These are phyloP conservation scores for Ceraceosorus guamensis DNA, from an alignment of 1,284 basidiomycete species.

Conservation along the genomic window DNA sequence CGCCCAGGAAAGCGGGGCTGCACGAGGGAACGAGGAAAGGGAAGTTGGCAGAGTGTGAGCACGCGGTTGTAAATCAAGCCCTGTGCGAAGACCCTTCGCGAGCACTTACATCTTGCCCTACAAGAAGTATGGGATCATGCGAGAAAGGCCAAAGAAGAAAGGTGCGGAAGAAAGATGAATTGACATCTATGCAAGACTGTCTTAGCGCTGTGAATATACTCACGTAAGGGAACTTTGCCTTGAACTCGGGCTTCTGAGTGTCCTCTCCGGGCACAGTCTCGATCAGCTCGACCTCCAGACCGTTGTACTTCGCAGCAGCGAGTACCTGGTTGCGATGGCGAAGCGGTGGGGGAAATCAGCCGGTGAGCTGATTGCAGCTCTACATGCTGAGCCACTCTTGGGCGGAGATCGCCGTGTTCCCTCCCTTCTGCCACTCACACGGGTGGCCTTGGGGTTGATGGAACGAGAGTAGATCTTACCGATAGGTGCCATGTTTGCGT, in stretches of 20 bases:
- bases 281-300: constrained; percentile 39
- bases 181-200: background rate
- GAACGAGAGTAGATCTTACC: constrained; percentile 41
- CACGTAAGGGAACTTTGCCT: constrained; percentile 33
- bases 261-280: constrained; percentile 21
- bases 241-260: constrained; percentile 41
- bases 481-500: constrained; percentile 43
- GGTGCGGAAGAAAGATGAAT: background rate
- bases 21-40: no score
- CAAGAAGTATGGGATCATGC: background rate
- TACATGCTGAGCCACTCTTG: background rate
- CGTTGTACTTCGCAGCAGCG: constrained; percentile 44
- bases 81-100: no score
- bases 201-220: background rate
- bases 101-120: constrained; percentile 53
- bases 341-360: background rate
- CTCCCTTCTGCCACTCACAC: constrained; percentile 9
- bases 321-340: constrained; percentile 11
- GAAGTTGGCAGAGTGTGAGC: no score
- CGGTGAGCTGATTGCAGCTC: background rate
- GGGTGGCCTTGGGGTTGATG: constrained; percentile 26
- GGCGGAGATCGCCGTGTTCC: no score
- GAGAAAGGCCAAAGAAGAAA: constrained; percentile 1
- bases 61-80: no score
- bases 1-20: constrained; percentile 69